Percentiles rank a stretch among this genome's conserved stretches.
Conservation (phyloP, 805 yeast species). For the Yamadazyma philogaea region DNA sequence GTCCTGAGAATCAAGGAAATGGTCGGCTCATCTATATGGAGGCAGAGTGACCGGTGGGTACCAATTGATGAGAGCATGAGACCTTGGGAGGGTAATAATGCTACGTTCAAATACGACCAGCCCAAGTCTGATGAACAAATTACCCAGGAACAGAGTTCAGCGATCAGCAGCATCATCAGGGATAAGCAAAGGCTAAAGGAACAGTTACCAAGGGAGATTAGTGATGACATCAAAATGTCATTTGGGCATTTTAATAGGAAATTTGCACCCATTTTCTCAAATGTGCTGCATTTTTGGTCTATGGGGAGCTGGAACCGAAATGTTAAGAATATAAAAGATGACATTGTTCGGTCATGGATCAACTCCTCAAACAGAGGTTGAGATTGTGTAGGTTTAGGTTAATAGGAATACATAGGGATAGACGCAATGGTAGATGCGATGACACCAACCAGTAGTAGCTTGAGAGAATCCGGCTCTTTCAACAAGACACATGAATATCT, state of each 20-base stretch:
- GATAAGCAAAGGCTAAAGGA: background rate
- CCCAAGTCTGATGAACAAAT: background rate
- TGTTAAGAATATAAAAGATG: conserved; percentile 48
- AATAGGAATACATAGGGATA: background rate
- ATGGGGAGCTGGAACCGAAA: conserved; percentile 58
- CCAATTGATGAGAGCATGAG: conserved; percentile 52
- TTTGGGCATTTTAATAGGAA: conserved; percentile 22
- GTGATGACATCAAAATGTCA: conserved; percentile 19
- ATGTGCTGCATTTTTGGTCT: conserved; percentile 60
- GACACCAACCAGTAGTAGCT: too few relatives aligned
- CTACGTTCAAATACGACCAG: background rate
- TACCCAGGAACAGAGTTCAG: background rate
- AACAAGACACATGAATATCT: too few relatives aligned
- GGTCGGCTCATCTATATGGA: conserved; percentile 54
- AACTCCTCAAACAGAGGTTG: conserved; percentile 6
- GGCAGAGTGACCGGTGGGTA: conserved; percentile 47
- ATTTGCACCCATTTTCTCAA: conserved; percentile 22
- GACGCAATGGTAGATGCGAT: background rate
- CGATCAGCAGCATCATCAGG: background rate
- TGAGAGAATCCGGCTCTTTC: too few relatives aligned
- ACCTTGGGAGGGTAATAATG: conserved; percentile 47
- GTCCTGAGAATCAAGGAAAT: conserved; percentile 62
- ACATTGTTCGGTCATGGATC: conserved; percentile 56
- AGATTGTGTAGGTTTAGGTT: too few relatives aligned
- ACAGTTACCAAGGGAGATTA: conserved; percentile 25